A percentile compares a stretch with the other conserved stretches of the same genome.
Evolutionary conservation across 768 basidiomycete species (phyloP).

Genomic region (Boletus edulis): DNA sequence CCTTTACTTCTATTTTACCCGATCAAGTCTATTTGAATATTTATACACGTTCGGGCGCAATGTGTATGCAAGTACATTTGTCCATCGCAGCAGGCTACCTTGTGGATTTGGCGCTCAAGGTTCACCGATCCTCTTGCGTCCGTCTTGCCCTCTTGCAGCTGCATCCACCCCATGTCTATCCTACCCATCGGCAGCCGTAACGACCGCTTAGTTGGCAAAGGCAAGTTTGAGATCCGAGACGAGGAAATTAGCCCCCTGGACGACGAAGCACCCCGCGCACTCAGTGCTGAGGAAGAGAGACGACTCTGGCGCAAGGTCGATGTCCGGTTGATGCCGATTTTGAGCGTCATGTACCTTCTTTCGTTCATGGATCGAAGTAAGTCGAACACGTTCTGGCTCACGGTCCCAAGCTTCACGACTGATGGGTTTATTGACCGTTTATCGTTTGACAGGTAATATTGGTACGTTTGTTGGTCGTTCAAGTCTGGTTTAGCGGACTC

Average conservation of each 20-base stretch:
- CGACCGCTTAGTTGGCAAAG: not conserved
- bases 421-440: not conserved
- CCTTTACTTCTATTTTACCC: too few species aligned
- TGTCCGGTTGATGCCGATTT: conserved; percentile 52
- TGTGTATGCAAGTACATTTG: too few species aligned
- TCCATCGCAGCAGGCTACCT: too few species aligned
- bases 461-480: conserved; percentile 33
- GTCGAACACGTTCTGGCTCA: conserved; percentile 3
- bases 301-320: conserved; percentile 60
- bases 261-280: not conserved
- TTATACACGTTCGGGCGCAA: too few species aligned
- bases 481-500: not conserved
- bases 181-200: not conserved
- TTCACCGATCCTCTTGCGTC: too few species aligned
- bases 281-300: conserved; percentile 42
- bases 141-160: too few species aligned
- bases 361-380: conserved; percentile 64
- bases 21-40: too few species aligned
- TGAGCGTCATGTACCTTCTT: conserved; percentile 58
- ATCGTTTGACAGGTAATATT: conserved; percentile 46
- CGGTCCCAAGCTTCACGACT: not conserved
- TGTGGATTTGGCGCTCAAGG: too few species aligned
- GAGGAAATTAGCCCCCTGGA: not conserved
- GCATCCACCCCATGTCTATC: too few species aligned
- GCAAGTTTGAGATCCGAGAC: not conserved